Base-by-base conservation (phyloP, 2,329 filamentous ascomycete genomes). In the Diaporthe eres region DNA sequence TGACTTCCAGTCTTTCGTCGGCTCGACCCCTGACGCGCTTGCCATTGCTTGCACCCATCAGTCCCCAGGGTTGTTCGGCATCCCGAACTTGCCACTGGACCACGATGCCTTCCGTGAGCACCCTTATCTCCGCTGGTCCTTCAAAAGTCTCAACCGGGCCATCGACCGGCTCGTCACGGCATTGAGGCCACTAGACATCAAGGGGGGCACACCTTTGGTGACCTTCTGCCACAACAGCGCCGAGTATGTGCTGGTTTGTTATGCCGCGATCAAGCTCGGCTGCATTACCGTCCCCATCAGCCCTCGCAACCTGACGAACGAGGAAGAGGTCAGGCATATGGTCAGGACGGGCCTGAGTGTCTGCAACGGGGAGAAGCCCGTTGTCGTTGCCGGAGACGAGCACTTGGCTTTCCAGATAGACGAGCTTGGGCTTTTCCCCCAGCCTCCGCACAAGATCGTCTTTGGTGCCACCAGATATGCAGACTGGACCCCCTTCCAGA, bases 271-370 rank as follows among this genome's bases (percentile, higher is more conserved):
- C 53, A 74, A 71, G 2, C 53, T 74, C 12, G 63, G 63, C 53
- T 74, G 72, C 42, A 22, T 60, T 2, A 25, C 53, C 19, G 61
- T 74, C 17, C 53, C 72, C 31, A 61, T 74, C 17, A 74, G 42
- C 3, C 72, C 72, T 13, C 63, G 72, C 22, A 74, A 74, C 37
- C 49, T 74, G 53, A 71, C 53, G 3, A 74, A 74, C 17, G 60
- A 70, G 53, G 72, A 51, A 10, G 72, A 74, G 61, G 72, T 74
- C 28, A 74, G 60, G 12, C 63, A 74, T 34, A 74, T 74, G 72
- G 42, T 74, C 31, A 60, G 31, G 42, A 71, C 61, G 10, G 72
- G 53, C 8, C n/a, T 74, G 28, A 68, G 49, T 10, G 51, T 53
- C 53, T 49, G 61, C 44, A 49, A 60, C 1, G 72, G 72, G 6